phyloP scores from a whole-genome alignment of 176 grass and related monocot genomes.

The Oryza longistaminata region DNA sequence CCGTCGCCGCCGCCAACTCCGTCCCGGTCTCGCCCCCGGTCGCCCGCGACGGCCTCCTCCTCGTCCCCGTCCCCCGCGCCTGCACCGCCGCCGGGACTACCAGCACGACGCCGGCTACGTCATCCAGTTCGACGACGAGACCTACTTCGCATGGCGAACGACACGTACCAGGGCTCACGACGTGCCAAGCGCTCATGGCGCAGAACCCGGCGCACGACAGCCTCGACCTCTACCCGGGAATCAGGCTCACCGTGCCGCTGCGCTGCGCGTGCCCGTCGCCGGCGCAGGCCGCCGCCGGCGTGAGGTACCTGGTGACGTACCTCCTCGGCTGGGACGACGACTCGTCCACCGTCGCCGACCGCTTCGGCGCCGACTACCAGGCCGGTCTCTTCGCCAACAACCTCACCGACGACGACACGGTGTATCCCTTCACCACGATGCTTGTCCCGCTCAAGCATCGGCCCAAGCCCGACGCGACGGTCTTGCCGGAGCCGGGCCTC shows the following conservation, averaged over 20 bases:
- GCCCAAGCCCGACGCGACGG: slow-evolving; percentile 28
- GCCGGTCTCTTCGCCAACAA: slow-evolving; percentile 53
- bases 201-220: slow-evolving; percentile 48
- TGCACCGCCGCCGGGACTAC: slow-evolving; percentile 48
- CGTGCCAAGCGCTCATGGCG: slow-evolving; percentile 60
- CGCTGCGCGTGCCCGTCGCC: slow-evolving; percentile 61
- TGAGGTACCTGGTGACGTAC: slow-evolving; percentile 54
- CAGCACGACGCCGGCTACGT: slow-evolving; percentile 59
- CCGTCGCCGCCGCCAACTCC: slow-evolving; percentile 36
- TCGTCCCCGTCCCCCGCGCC: slow-evolving; percentile 52
- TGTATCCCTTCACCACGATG: slow-evolving; percentile 59
- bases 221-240: slow-evolving; percentile 5
- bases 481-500: not conserved
- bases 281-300: slow-evolving; percentile 40
- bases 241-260: slow-evolving; percentile 33
- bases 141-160: slow-evolving; percentile 54
- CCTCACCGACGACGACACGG: slow-evolving; percentile 26
- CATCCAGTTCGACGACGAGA: slow-evolving; percentile 26
- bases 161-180: slow-evolving; percentile 57
- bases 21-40: not conserved
- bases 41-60: slow-evolving; percentile 33
- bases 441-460: slow-evolving; percentile 48
- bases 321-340: slow-evolving; percentile 37
- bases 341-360: slow-evolving; percentile 29
- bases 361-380: slow-evolving; percentile 34